Percentiles rank a stretch among this genome's conserved stretches.
These are phyloP conservation scores for Starmerella vaccinii DNA, from an alignment of 805 yeast genomes.

Conservation along the genomic window DNA sequence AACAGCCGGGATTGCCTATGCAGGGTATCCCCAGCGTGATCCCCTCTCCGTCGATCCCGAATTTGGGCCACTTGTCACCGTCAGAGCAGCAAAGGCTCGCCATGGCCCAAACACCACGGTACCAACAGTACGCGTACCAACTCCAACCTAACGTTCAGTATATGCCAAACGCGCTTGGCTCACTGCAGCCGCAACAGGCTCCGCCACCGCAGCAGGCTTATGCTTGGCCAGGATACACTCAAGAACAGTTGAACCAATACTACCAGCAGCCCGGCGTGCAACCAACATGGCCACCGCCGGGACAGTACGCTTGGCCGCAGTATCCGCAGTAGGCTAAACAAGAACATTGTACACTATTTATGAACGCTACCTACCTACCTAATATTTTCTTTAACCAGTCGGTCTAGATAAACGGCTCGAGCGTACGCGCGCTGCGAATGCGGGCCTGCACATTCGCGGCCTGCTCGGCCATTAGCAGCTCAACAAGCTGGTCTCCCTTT, in stretches of 20 bases:
- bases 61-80: background rate
- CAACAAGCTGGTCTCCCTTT: conserved; percentile 10
- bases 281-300: conserved; percentile 11
- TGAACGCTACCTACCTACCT: background rate
- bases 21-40: conserved; percentile 2
- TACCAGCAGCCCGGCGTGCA: conserved; percentile 1
- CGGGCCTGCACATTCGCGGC: background rate
- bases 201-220: conserved; percentile 4
- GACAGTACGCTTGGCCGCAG: conserved; percentile 7
- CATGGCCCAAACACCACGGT: conserved; percentile 10
- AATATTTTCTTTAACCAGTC: background rate
- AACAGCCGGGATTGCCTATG: background rate
- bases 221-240: conserved; percentile 8
- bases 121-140: conserved; percentile 11
- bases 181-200: background rate
- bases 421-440: background rate
- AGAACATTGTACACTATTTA: conserved; percentile 2
- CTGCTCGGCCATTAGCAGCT: conserved; percentile 12
- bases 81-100: conserved; percentile 1
- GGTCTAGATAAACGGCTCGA: background rate
- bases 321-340: conserved; percentile 7
- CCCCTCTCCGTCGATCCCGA: conserved; percentile 3
- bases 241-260: conserved; percentile 2
- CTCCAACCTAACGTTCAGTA: background rate
- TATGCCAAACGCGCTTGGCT: background rate